Base-by-base conservation (phyloP, 2,329 filamentous ascomycete genomes). In the Apiospora phragmitis region DNA sequence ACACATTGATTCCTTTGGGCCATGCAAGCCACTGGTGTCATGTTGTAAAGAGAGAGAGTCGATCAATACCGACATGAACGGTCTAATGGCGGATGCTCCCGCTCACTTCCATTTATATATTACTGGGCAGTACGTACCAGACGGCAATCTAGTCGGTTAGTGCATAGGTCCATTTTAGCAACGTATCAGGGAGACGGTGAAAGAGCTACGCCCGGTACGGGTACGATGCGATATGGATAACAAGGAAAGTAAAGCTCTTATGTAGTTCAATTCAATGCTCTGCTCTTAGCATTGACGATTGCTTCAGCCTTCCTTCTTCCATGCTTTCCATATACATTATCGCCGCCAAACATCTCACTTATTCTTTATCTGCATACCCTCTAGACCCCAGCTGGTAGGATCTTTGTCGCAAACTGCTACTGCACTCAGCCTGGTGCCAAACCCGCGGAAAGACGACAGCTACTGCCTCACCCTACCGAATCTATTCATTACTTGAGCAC, bases 291-390 rank as follows among this genome's bases (percentile, higher is more conserved):
- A 21, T 62, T n/a, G 51, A 62, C 29, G 51, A 62, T 62, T 62
- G 51, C 51, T 62, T 62, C 51, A 62, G 51, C 29, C 51, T 59
- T 59, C 51, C 51, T 38, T 62, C 51, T 59, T 59, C 51, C 51
- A n/a, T 62, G 26, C 12, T 59, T 32, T 29, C 29, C 51, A 62
- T 62, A 35, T 18, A 62, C 35, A 21, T 35, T 35, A n/a, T 62
- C 24, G 47, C 47, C 6, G 24, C 24, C 24, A 29, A 51, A 29
- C 47, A 51, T 16, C 14, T 29, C 11, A 51, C 47, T 51, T 51
- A 14, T 29, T 11, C n/a, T 29, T 29, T 6, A 51, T 4, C 29
- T 21, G 21, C 41, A 41, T 41, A 29, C 8, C 24, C 14, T 9
- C 14, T 26, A 14, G 9, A 5, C 16, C 2, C 18, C 18, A 35